phyloP scores from a whole-genome alignment of 2,329 filamentous ascomycete species.

The Tolypocladium nubicola region DNA sequence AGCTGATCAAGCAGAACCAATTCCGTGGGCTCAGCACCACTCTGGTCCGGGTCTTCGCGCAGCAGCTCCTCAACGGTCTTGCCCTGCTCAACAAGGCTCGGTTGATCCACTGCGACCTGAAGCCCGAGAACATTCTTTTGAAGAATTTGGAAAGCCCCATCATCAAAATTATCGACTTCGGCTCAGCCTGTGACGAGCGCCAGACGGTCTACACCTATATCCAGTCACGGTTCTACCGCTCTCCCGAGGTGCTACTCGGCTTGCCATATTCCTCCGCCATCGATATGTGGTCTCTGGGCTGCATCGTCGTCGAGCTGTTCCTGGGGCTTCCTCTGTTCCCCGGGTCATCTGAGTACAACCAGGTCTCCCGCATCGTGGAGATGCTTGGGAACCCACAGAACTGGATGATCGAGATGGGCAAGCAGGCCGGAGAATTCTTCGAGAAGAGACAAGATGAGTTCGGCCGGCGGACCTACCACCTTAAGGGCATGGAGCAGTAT shows the following conservation, averaged over 20 bases:
- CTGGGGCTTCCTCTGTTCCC: conserved; percentile 89
- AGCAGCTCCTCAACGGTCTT: conserved; percentile 87
- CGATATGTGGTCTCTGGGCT: conserved; percentile 98
- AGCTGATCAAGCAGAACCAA: conserved; percentile 98
- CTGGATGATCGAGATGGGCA: conserved; percentile 99
- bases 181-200: conserved; percentile 93
- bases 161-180: conserved; percentile 99
- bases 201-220: conserved; percentile 99
- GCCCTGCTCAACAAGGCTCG: conserved; percentile 91
- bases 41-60: conserved; percentile 91
- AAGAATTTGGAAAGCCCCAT: conserved; percentile 98
- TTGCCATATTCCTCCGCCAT: conserved; percentile 96
- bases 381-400: conserved; percentile 95
- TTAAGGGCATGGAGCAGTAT: conserved; percentile 98
- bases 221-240: conserved; percentile 95
- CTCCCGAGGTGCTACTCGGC: conserved; percentile 89
- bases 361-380: conserved; percentile 92
- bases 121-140: conserved; percentile 93
- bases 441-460: conserved; percentile 89
- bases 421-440: conserved; percentile 95
- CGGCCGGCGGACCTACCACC: conserved; percentile 76
- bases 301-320: conserved; percentile 96
- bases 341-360: conserved; percentile 96
- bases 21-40: conserved; percentile 96
- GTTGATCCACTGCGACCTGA: conserved; percentile 94